These are phyloP conservation scores for Calonectria montana DNA, from an alignment of 2,329 filamentous ascomycete genomes.

Conservation along the genomic window DNA sequence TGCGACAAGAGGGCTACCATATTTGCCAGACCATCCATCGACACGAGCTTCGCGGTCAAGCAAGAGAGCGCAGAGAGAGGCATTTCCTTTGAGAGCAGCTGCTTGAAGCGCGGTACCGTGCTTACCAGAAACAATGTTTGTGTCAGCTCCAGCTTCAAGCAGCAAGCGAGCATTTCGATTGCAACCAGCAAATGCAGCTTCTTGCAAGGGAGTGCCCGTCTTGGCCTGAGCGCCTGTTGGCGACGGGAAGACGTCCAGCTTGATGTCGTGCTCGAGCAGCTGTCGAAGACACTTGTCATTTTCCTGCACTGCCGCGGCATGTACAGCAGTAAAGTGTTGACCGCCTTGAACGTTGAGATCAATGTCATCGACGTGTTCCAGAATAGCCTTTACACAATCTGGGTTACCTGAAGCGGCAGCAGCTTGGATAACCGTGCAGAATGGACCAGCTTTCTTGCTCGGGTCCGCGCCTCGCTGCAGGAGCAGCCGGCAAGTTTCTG, in stretches of 20 bases:
- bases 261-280: slow-evolving; percentile 3
- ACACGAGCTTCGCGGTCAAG: not conserved
- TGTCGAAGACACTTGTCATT: slow-evolving; percentile 24
- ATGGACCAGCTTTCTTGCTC: slow-evolving; percentile 5
- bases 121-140: slow-evolving; percentile 22
- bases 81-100: slow-evolving; percentile 26
- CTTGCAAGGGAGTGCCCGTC: slow-evolving; percentile 20
- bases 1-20: slow-evolving; percentile 23
- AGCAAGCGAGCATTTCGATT: slow-evolving; percentile 27
- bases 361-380: slow-evolving; percentile 15
- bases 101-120: slow-evolving; percentile 23
- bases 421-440: slow-evolving; percentile 19
- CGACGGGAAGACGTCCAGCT: slow-evolving; percentile 10
- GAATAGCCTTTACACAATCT: slow-evolving; percentile 17
- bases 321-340: slow-evolving; percentile 10
- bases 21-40: slow-evolving; percentile 18
- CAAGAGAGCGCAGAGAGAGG: slow-evolving; percentile 13
- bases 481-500: slow-evolving; percentile 9
- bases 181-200: slow-evolving; percentile 20
- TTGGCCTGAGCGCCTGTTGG: not conserved
- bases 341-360: slow-evolving; percentile 22
- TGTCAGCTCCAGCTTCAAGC: slow-evolving; percentile 22
- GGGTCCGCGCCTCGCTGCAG: slow-evolving; percentile 19
- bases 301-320: slow-evolving; percentile 20
- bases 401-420: slow-evolving; percentile 18